Evolutionary conservation across 257 asterid genomes (phyloP).

Genomic region (Lantana camara): DNA sequence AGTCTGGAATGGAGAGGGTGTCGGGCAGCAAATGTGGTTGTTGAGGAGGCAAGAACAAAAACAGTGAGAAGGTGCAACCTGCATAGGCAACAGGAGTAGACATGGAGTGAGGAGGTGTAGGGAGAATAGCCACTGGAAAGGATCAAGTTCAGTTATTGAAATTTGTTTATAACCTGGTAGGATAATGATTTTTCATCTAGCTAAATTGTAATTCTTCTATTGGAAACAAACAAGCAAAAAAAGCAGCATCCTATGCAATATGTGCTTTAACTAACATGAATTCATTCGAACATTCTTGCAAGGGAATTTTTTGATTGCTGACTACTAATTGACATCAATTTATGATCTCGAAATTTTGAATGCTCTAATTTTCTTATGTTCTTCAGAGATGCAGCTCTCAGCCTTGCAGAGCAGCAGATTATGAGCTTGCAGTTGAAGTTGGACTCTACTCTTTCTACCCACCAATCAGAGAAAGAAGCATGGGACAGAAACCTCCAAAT

Average conservation of each 20-base stretch:
- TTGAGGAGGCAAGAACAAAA: background rate
- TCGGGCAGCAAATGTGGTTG: background rate
- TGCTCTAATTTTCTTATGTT: conserved; percentile 31
- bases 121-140: background rate
- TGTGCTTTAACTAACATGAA: background rate
- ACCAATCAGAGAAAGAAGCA: conserved; percentile 77
- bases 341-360: conserved; percentile 20
- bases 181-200: background rate
- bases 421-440: conserved; percentile 72
- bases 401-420: conserved; percentile 59
- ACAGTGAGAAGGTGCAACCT: background rate
- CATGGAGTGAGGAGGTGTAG: background rate
- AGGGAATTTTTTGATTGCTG: conserved; percentile 11
- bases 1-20: background rate
- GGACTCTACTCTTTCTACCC: conserved; percentile 67
- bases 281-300: background rate
- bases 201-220: too few relatives aligned
- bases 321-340: conserved; percentile 16
- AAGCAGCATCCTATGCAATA: too few relatives aligned
- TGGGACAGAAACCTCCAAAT: conserved; percentile 83
- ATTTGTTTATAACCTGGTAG: background rate
- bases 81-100: background rate
- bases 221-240: too few relatives aligned
- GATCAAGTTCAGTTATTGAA: background rate
- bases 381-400: conserved; percentile 81